Evolutionary conservation across 768 basidiomycete genomes (phyloP).

Genomic region (Rickenella mellea): DNA sequence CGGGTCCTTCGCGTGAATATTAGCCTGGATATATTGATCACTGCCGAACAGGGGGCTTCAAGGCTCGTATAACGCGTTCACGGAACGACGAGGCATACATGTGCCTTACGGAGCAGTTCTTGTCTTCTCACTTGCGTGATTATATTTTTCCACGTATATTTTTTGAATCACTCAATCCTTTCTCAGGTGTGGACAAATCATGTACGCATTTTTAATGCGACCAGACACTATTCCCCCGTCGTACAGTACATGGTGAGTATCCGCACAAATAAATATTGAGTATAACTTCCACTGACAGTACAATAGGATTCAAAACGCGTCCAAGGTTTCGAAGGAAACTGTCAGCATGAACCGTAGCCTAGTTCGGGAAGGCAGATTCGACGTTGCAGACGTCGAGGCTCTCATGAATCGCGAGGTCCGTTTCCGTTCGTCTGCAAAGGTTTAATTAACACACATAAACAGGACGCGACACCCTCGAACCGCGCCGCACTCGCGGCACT

Average conservation of each 20-base stretch:
- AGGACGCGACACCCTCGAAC: slow-evolving; percentile 51
- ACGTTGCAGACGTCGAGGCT: slow-evolving; percentile 46
- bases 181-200: slow-evolving; percentile 72
- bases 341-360: slow-evolving; percentile 54
- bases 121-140: slow-evolving; percentile 69
- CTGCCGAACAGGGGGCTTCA: slow-evolving; percentile 62
- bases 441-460: too few species aligned
- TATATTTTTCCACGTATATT: not conserved
- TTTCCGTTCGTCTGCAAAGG: not conserved
- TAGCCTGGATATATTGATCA: not conserved
- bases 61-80: slow-evolving; percentile 76
- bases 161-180: not conserved
- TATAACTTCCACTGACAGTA: not conserved
- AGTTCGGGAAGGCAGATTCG: slow-evolving; percentile 46
- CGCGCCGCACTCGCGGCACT: slow-evolving; percentile 35
- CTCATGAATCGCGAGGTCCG: slow-evolving; percentile 41
- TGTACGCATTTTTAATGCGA: slow-evolving; percentile 67
- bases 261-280: not conserved
- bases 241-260: slow-evolving; percentile 60
- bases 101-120: slow-evolving; percentile 80
- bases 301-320: slow-evolving; percentile 63
- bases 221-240: slow-evolving; percentile 80
- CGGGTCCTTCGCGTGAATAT: slow-evolving; percentile 14
- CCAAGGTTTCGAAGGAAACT: slow-evolving; percentile 49
- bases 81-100: slow-evolving; percentile 51